phyloP scores from a whole-genome alignment of 1,284 basidiomycete species.

The Ustilago bromivora region DNA sequence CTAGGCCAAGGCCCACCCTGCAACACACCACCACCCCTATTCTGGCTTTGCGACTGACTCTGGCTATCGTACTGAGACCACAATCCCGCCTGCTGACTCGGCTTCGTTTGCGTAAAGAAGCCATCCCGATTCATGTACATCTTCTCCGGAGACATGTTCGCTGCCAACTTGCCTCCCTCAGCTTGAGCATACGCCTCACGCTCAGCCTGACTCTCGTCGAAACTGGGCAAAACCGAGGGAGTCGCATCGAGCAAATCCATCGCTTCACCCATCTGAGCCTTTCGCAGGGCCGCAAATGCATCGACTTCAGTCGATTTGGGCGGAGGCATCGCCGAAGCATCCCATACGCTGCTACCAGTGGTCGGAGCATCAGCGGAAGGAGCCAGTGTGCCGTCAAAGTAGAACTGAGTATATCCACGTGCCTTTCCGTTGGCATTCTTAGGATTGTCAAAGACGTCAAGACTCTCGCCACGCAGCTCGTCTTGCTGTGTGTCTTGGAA shows the following conservation, averaged over 20 bases:
- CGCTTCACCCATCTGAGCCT: slow-evolving; percentile 51
- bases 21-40: neutral
- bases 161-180: slow-evolving; percentile 11
- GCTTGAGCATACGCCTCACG: slow-evolving; percentile 37
- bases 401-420: slow-evolving; percentile 55
- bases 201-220: slow-evolving; percentile 57
- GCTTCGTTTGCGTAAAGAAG: slow-evolving; percentile 67
- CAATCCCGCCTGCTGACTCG: slow-evolving; percentile 27
- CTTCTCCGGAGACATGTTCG: slow-evolving; percentile 34
- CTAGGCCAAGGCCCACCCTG: slow-evolving; percentile 13
- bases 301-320: slow-evolving; percentile 56
- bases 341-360: slow-evolving; percentile 17
- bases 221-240: slow-evolving; percentile 51
- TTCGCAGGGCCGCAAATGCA: slow-evolving; percentile 62
- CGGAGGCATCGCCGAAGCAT: slow-evolving; percentile 58
- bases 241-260: slow-evolving; percentile 49
- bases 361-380: slow-evolving; percentile 4
- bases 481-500: slow-evolving; percentile 62
- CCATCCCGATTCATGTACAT: slow-evolving; percentile 66
- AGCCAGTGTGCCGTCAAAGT: slow-evolving; percentile 50
- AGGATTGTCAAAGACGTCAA: slow-evolving; percentile 59
- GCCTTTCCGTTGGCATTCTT: slow-evolving; percentile 43
- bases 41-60: slow-evolving; percentile 34
- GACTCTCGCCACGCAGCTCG: slow-evolving; percentile 51
- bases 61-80: slow-evolving; percentile 43